A percentile compares a stretch with the other conserved stretches of the same genome.
Evolutionary conservation across 805 yeast species (phyloP).

Genomic region (Schizosaccharomyces lindneri): DNA sequence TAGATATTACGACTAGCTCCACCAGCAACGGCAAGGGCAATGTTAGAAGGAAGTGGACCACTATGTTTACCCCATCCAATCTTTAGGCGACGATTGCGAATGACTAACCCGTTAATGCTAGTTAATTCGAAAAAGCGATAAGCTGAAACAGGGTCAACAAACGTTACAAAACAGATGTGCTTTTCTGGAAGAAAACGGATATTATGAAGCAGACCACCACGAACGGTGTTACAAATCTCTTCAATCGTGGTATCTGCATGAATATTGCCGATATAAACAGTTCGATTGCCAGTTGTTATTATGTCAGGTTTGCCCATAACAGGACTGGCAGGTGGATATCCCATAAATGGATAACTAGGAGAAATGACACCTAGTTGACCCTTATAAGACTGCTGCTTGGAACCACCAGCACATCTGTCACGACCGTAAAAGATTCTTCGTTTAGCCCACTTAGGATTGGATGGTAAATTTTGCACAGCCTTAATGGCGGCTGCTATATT

Average conservation of each 20-base stretch:
- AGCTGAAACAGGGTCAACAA: constrained; percentile 89
- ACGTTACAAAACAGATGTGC: constrained; percentile 83
- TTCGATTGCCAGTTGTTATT: constrained; percentile 42
- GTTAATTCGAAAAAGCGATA: constrained; percentile 93
- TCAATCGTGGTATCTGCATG: constrained; percentile 74
- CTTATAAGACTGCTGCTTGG: constrained; percentile 29
- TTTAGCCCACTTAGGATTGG: constrained; percentile 41
- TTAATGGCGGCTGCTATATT: constrained; percentile 67
- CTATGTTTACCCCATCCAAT: constrained; percentile 97
- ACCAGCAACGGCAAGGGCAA: constrained; percentile 68
- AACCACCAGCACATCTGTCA: constrained; percentile 80
- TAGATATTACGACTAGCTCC: constrained; percentile 90
- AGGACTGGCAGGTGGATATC: background rate
- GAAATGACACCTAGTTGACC: background rate
- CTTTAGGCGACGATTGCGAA: constrained; percentile 64
- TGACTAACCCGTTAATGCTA: constrained; percentile 65
- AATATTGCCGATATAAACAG: constrained; percentile 72
- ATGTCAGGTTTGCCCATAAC: background rate
- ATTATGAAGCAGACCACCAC: constrained; percentile 80
- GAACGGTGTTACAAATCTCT: constrained; percentile 83
- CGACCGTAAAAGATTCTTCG: constrained; percentile 76
- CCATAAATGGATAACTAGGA: background rate
- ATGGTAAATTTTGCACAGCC: constrained; percentile 53
- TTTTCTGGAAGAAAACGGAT: constrained; percentile 60
- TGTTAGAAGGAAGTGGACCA: constrained; percentile 69